Conservation (phyloP, 345 rosid genomes). For the Cardamine occulta region DNA sequence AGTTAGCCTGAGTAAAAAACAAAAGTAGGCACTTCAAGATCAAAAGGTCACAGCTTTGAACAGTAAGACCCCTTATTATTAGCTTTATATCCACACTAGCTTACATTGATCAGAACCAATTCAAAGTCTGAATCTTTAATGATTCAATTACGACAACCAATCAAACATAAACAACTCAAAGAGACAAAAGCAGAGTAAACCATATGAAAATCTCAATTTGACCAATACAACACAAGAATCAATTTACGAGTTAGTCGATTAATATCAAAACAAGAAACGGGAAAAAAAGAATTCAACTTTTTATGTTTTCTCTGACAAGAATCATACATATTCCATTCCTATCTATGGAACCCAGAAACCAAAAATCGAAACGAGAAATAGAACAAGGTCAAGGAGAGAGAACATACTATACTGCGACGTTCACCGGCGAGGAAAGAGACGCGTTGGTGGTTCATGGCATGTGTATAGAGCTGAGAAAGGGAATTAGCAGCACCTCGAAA, state of each 20-base stretch:
- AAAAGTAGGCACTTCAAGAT: constrained; percentile 5
- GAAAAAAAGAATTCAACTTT: background rate
- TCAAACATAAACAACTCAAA: background rate
- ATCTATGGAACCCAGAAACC: constrained; percentile 3
- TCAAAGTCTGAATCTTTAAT: background rate
- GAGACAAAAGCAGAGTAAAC: background rate
- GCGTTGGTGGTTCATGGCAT: constrained; percentile 77
- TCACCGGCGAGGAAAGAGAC: constrained; percentile 82
- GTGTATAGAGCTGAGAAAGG: constrained; percentile 87
- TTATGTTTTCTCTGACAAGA: background rate
- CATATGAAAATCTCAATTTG: background rate
- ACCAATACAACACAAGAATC: constrained; percentile 16
- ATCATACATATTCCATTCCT: background rate
- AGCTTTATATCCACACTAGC: background rate
- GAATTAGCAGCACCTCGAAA: constrained; percentile 96
- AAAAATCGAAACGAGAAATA: background rate
- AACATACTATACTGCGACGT: constrained; percentile 66
- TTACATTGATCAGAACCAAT: background rate
- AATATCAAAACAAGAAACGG: background rate
- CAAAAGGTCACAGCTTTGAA: constrained; percentile 16
- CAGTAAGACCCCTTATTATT: background rate
- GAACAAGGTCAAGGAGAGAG: background rate
- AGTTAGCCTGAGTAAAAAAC: background rate
- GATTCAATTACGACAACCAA: background rate
- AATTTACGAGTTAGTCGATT: background rate